Evolutionary conservation across 2,329 filamentous ascomycete species (phyloP).

Genomic region (Coniosporium tulheliwenetii): DNA sequence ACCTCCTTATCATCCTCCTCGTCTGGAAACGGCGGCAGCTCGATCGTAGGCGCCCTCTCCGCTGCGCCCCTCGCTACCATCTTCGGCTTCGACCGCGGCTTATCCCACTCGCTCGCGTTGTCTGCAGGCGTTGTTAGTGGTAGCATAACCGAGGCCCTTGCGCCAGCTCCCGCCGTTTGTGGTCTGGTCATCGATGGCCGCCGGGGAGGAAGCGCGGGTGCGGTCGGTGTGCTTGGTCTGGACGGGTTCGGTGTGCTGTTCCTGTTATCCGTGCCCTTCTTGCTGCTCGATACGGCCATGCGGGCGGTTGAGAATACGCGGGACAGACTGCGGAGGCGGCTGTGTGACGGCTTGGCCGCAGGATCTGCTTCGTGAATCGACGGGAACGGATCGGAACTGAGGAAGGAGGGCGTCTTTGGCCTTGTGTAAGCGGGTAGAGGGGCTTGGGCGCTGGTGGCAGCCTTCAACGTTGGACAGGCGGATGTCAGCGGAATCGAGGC

Average conservation of each 20-base stretch:
- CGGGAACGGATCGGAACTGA: too few species aligned
- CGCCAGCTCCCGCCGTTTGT: background rate
- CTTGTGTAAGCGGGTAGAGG: background rate
- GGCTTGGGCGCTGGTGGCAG: background rate
- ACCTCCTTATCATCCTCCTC: slow-evolving; percentile 1
- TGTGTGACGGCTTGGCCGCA: too few species aligned
- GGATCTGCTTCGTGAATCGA: too few species aligned
- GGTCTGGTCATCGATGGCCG: background rate
- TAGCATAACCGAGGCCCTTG: background rate
- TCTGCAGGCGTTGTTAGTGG: too few species aligned
- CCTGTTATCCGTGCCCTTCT: background rate
- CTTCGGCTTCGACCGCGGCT: slow-evolving; percentile 5
- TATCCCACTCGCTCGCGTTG: background rate
- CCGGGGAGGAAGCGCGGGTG: background rate
- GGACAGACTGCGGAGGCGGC: too few species aligned
- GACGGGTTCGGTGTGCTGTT: background rate
- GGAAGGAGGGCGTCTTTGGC: too few species aligned
- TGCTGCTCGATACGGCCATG: too few species aligned
- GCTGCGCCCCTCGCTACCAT: slow-evolving; percentile 15
- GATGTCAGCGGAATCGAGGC: background rate
- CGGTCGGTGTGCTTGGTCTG: background rate
- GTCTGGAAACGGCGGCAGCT: slow-evolving; percentile 14
- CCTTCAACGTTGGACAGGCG: background rate
- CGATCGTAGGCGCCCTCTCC: slow-evolving; percentile 14
- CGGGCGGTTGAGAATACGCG: too few species aligned